phyloP scores from a whole-genome alignment of 1,284 basidiomycete species.

The Marasmius oreades region DNA sequence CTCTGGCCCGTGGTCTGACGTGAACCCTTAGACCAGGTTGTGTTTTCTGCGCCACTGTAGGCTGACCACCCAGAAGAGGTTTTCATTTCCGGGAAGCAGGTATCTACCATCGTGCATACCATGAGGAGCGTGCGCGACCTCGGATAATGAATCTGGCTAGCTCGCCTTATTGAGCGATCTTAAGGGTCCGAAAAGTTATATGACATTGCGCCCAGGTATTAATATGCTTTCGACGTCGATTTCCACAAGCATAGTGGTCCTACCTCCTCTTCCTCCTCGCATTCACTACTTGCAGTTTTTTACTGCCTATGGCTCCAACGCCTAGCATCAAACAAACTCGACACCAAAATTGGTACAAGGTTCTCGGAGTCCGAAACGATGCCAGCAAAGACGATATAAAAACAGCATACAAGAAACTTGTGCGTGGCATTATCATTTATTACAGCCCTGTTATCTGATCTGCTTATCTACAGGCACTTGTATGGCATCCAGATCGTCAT shows the following conservation, averaged over 20 bases:
- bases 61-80: not conserved
- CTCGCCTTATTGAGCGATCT: not conserved
- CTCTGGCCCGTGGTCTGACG: not conserved
- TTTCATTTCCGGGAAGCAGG: constrained; percentile 5
- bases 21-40: not conserved
- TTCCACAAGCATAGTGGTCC: not conserved
- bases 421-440: constrained; percentile 14
- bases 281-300: not conserved
- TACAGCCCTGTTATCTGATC: not conserved
- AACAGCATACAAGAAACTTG: constrained; percentile 28
- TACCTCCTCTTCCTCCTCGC: not conserved
- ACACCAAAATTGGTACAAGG: constrained; percentile 17
- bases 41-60: not conserved
- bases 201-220: not conserved
- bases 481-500: constrained; percentile 31
- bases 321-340: not conserved
- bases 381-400: constrained; percentile 28
- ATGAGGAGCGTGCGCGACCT: not conserved
- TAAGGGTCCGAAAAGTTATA: not conserved
- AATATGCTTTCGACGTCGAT: not conserved
- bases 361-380: constrained; percentile 27
- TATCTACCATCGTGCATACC: not conserved
- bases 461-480: constrained; percentile 24
- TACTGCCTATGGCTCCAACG: not conserved
- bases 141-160: not conserved